Percentiles rank a stretch among this genome's conserved stretches.
Conservation (phyloP, 139 green algal genomes). For the Picochlorum sp. region DNA sequence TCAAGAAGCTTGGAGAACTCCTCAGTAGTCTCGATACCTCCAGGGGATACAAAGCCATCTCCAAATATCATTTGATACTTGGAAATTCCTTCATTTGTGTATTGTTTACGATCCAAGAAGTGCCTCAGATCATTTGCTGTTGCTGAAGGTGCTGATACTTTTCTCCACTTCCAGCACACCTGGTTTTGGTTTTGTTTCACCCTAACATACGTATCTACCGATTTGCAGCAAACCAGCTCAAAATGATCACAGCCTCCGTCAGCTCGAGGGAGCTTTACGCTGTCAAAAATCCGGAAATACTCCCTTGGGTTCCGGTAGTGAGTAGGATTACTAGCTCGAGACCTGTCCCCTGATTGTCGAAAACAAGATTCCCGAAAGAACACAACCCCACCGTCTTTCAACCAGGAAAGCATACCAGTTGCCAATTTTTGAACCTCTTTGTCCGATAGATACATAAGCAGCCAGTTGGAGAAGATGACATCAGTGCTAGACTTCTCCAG, state of each 20-base stretch:
- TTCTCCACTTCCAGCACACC: constrained; percentile 52
- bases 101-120: constrained; percentile 65
- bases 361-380: constrained; percentile 91
- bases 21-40: constrained; percentile 40
- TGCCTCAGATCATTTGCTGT: constrained; percentile 28
- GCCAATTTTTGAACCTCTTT: constrained; percentile 58
- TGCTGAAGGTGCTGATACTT: constrained; percentile 13
- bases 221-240: constrained; percentile 56
- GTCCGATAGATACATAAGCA: constrained; percentile 86
- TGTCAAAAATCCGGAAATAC: constrained; percentile 71
- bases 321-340: constrained; percentile 66
- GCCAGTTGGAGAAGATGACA: constrained; percentile 88
- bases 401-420: constrained; percentile 47
- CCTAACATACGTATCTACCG: constrained; percentile 68
- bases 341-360: constrained; percentile 62
- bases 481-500: constrained; percentile 28
- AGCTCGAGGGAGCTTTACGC: constrained; percentile 7
- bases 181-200: constrained; percentile 85
- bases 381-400: constrained; percentile 46
- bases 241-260: constrained; percentile 34
- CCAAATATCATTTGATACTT: constrained; percentile 74
- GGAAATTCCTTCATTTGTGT: constrained; percentile 45
- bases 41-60: constrained; percentile 59
- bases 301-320: constrained; percentile 73
- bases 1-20: constrained; percentile 43